Evolutionary conservation across 2,329 filamentous ascomycete species (phyloP), one percentile per base, ranked within the genome.

Genomic region (Parafenestella ontariensis): DNA sequence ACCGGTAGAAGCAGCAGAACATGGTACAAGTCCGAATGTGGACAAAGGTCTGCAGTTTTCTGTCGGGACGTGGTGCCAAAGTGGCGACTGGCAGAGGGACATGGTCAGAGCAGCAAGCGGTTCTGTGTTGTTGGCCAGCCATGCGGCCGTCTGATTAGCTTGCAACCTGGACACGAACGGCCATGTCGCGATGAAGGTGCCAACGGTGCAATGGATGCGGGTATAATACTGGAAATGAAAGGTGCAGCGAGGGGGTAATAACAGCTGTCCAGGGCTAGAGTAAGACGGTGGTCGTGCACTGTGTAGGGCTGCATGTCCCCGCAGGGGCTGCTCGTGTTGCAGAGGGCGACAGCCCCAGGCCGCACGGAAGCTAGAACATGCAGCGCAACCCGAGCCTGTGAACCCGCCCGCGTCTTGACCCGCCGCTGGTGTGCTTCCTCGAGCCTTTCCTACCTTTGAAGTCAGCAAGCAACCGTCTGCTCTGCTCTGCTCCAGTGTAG

Each of bases 281-380:
- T 20, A 15, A 13, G 46, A 23, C 24, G 40, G 36, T 15, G 31
- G 31, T n/a, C 45, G 46, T 33, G 24, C 26, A 40, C 26, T 13
- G 31, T 39, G 51, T 40, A 24, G 18, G 37, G 37, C 13, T 40
- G 37, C 37, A 40, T 24, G 37, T 21, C 34, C 36, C 28, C 28
- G 29, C 13, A 15, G 31, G 31, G 31, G 31, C 31, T 34, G 11
- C 31, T 34, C 31, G 31, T 5, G 37, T 21, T 11, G 37, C 37
- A 40, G 10, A 2, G 3, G 37, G 15, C 36, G 20, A 58, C 61
- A 64, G 64, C 62, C 58, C 58, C n/a, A n/a, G n/a, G n/a, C n/a
- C 57, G 47, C 46, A 54, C 59, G 59, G 61, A 56, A 59, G 59
- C 63, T 66, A 66, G 54, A 48, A 52, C 54, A 62, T 60, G 61